Evolutionary conservation across 768 basidiomycete genomes (phyloP), one percentile per base, ranked within the genome.

Genomic region (Boletus edulis): DNA sequence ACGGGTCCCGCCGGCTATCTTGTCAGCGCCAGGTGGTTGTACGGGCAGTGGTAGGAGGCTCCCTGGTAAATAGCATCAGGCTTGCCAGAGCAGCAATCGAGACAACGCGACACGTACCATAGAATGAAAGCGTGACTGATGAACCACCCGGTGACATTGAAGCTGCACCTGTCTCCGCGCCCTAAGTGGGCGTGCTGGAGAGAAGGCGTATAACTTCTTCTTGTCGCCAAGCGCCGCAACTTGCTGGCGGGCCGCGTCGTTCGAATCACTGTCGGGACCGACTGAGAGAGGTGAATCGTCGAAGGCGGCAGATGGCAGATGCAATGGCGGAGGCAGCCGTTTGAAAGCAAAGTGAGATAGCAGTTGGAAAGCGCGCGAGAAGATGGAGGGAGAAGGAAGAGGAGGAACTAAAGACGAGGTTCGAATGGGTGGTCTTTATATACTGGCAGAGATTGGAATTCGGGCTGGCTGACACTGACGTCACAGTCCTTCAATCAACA

Each of bases 261-360:
- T 43, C 39, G 17, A 29, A 38, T 42, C 39, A 7, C 29, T 39
- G 27, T 59, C 46, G 8, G 37, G 20, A 27, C 18, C n/a, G 15
- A 29, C n/a, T 9, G 24, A 14, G 35, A 34, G 27, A 14, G 29
- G 27, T 1, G 42, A 7, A 24, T 15, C 5, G 10, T 49, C 46
- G n/a, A 49, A 18, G 17, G 13, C 5, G 14, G 31, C 24, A 49
- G 32, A 51, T 40, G 20, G 51, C 49, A 7, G 42, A 45, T 13
- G 52, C 11, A 31, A 59, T 37, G 6, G 46, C 27, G 31, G 49
- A 55, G 13, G 44, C 18, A 49, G 44, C 27, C 57, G 59, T 58
- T 37, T 5, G 41, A 0, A 8, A 8, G 27, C n/a, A n/a, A n/a
- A n/a, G n/a, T 27, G 47, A 12, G 45, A 56, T 15, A 41, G 31